phyloP scores from a whole-genome alignment of 805 yeast genomes.

The Priceomyces medius region DNA sequence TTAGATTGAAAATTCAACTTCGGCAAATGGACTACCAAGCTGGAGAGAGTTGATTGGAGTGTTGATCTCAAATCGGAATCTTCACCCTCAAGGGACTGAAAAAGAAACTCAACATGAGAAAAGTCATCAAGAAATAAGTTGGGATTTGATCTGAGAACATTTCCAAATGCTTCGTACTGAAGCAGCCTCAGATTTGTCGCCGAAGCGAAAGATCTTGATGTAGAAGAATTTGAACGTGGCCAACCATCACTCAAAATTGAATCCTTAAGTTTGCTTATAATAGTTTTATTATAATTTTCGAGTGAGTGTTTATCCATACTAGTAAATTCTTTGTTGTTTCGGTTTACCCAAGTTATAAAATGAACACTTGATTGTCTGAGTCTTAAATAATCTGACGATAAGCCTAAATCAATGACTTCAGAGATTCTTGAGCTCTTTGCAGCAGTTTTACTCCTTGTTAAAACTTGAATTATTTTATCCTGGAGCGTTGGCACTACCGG shows the following conservation, averaged over 20 bases:
- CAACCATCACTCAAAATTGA: slow-evolving; percentile 58
- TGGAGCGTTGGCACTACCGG: slow-evolving; percentile 57
- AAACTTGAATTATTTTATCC: slow-evolving; percentile 51
- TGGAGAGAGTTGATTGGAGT: slow-evolving; percentile 69
- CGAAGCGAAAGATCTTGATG: slow-evolving; percentile 22
- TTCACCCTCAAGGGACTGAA: slow-evolving; percentile 69
- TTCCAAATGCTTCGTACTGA: slow-evolving; percentile 80
- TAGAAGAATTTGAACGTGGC: slow-evolving; percentile 45
- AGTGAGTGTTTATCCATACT: neutral
- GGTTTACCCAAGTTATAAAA: slow-evolving; percentile 62
- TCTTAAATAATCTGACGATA: slow-evolving; percentile 52
- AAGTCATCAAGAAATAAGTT: slow-evolving; percentile 44
- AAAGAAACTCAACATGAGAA: slow-evolving; percentile 59
- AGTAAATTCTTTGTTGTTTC: slow-evolving; percentile 9
- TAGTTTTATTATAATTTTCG: slow-evolving; percentile 34
- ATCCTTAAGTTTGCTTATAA: slow-evolving; percentile 54
- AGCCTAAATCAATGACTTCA: slow-evolving; percentile 56
- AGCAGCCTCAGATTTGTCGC: slow-evolving; percentile 44
- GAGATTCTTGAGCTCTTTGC: slow-evolving; percentile 43
- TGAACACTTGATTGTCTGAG: slow-evolving; percentile 58
- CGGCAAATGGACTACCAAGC: slow-evolving; percentile 51
- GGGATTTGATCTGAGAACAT: slow-evolving; percentile 51
- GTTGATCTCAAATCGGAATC: slow-evolving; percentile 58
- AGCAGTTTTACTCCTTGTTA: slow-evolving; percentile 54
- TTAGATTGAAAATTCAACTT: slow-evolving; percentile 39